Conservation (phyloP, 2,329 filamentous ascomycete species). For the Lasiodiplodia citricola region DNA sequence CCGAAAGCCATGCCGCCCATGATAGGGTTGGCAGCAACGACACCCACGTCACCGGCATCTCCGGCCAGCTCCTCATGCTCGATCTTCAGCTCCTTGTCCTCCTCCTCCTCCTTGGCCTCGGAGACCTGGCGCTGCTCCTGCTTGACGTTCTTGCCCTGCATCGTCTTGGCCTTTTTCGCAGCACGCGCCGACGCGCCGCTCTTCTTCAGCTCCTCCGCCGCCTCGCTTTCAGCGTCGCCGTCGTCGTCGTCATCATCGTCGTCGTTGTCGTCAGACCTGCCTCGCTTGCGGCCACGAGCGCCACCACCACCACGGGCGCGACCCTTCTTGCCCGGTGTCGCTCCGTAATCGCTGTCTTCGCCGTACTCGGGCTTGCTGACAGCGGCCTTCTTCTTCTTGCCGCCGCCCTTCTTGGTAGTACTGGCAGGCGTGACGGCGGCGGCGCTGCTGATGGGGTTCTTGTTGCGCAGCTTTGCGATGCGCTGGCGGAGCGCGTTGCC, state of each 20-base stretch:
- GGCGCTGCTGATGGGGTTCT: not conserved
- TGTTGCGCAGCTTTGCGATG: conserved; percentile 7
- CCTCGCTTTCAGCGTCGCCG: not conserved
- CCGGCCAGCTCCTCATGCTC: too few relatives aligned
- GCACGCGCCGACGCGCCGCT: too few relatives aligned
- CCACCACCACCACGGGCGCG: too few relatives aligned
- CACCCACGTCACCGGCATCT: too few relatives aligned
- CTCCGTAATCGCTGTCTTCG: too few relatives aligned
- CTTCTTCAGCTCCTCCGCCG: not conserved
- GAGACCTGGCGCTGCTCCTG: not conserved
- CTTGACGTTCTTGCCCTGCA: not conserved
- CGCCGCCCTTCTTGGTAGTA: too few relatives aligned
- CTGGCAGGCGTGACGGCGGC: too few relatives aligned
- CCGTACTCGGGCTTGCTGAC: too few relatives aligned
- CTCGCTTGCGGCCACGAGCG: not conserved
- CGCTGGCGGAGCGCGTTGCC: conserved; percentile 20
- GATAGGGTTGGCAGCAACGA: too few relatives aligned
- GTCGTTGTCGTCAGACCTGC: not conserved
- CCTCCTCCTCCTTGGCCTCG: not conserved
- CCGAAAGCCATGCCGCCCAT: too few relatives aligned
- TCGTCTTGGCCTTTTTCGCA: too few relatives aligned
- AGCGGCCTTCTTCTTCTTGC: too few relatives aligned
- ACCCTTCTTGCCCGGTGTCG: not conserved
- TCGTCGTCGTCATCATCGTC: not conserved
- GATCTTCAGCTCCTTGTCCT: not conserved